Conservation (phyloP, 2,329 filamentous ascomycete species). For the Diaporthe citrichinensis region DNA sequence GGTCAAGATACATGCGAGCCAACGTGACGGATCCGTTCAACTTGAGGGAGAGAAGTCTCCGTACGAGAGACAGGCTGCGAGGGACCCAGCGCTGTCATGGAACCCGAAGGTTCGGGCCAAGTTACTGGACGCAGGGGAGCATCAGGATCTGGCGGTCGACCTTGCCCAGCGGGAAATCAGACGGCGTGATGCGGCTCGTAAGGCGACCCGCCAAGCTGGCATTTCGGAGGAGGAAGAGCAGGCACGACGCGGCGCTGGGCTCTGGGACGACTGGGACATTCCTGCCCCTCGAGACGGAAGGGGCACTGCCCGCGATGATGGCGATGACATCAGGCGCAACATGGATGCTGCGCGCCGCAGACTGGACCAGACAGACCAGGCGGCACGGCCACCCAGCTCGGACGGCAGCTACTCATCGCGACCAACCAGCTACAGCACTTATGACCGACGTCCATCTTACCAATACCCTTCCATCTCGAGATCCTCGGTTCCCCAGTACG, state of each 20-base stretch:
- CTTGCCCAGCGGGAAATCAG: conserved; percentile 81
- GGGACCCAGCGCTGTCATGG: conserved; percentile 72
- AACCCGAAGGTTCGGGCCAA: conserved; percentile 58
- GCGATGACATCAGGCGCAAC: conserved; percentile 62
- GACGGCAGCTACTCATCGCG: conserved; percentile 17
- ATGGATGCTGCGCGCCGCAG: conserved; percentile 67
- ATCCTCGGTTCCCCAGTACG: conserved; percentile 63
- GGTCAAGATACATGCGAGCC: conserved; percentile 65
- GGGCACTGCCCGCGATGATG: conserved; percentile 52
- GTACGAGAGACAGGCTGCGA: conserved; percentile 65
- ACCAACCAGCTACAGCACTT: conserved; percentile 17
- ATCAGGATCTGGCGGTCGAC: conserved; percentile 82
- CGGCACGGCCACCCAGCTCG: conserved; percentile 36
- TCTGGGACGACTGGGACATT: conserved; percentile 59
- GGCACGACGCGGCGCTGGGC: conserved; percentile 62
- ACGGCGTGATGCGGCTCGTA: conserved; percentile 74
- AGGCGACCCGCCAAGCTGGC: conserved; percentile 69
- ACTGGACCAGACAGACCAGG: conserved; percentile 56
- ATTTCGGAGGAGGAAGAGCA: conserved; percentile 71
- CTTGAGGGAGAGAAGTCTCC: conserved; percentile 46
- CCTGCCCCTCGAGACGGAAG: conserved; percentile 45
- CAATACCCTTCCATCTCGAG: conserved; percentile 71
- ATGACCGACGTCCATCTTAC: conserved; percentile 54
- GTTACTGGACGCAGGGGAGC: conserved; percentile 77
- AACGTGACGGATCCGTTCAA: conserved; percentile 43